Percentiles rank a stretch among this genome's conserved stretches.
Evolutionary conservation across 371 early-diverging fungal genomes (phyloP).

Genomic region (Mortierella sp.): DNA sequence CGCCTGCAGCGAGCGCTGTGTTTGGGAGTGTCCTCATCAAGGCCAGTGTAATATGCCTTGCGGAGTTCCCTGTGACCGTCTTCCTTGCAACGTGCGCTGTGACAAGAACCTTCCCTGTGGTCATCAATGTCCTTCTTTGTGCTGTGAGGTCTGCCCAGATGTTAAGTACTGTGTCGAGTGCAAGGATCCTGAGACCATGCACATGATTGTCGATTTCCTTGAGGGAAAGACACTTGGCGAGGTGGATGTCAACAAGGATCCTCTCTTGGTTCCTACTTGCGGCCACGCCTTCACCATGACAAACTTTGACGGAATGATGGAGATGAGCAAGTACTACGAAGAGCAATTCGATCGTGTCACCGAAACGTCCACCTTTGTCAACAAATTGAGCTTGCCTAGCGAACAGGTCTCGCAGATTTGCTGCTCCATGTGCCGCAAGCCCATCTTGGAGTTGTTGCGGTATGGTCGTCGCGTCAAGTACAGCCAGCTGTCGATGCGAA

Average conservation of each 20-base stretch:
- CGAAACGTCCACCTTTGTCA: slow-evolving; percentile 12
- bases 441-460: slow-evolving; percentile 30
- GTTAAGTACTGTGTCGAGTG: slow-evolving; percentile 59
- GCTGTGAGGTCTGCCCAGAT: slow-evolving; percentile 66
- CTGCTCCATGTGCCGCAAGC: slow-evolving; percentile 42
- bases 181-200: slow-evolving; percentile 31
- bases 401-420: slow-evolving; percentile 21
- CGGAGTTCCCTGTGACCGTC: slow-evolving; percentile 66
- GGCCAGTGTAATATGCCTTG: slow-evolving; percentile 62
- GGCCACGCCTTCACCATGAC: slow-evolving; percentile 62
- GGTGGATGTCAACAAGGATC: slow-evolving; percentile 58
- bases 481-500: slow-evolving; percentile 21
- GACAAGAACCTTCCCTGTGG: slow-evolving; percentile 60
- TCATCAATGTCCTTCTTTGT: slow-evolving; percentile 66
- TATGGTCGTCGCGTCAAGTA: slow-evolving; percentile 53
- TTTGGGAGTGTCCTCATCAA: slow-evolving; percentile 63
- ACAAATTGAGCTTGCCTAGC: slow-evolving; percentile 23
- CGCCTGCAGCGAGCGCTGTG: slow-evolving; percentile 62
- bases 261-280: slow-evolving; percentile 61
- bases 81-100: slow-evolving; percentile 68
- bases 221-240: slow-evolving; percentile 55
- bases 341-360: background rate
- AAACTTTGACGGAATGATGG: slow-evolving; percentile 62
- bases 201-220: slow-evolving; percentile 56
- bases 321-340: slow-evolving; percentile 56